These are phyloP conservation scores for Primulina eburnea DNA, from an alignment of 257 asterid genomes.

Conservation along the genomic window DNA sequence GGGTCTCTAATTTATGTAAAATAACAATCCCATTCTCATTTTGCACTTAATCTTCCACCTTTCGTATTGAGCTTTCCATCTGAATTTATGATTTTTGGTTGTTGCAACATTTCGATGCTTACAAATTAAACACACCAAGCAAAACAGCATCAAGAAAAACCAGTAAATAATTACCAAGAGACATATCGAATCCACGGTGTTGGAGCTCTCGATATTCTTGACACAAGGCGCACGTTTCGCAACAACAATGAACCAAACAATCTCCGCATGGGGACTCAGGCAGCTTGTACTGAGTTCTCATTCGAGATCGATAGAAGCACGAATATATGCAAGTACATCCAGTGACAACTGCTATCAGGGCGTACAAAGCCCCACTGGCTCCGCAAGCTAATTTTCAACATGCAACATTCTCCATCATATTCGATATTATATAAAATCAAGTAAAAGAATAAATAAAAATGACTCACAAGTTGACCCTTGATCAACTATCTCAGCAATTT, in stretches of 20 bases:
- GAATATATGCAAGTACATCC: constrained; percentile 41
- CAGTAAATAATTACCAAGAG: constrained; percentile 21
- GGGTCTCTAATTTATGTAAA: too few relatives aligned
- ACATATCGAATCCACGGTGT: constrained; percentile 47
- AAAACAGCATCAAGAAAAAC: too few relatives aligned
- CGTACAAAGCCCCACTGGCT: constrained; percentile 42
- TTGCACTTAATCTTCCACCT: too few relatives aligned
- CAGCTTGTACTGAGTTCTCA: constrained; percentile 38
- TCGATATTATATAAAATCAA: too few relatives aligned
- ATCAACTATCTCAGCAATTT: constrained; percentile 44
- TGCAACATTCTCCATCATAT: not conserved
- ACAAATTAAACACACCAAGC: too few relatives aligned
- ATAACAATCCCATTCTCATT: too few relatives aligned
- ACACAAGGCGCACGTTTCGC: constrained; percentile 45
- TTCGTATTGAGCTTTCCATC: too few relatives aligned
- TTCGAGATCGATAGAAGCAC: constrained; percentile 41
- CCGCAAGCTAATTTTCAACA: constrained; percentile 36
- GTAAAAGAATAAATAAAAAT: not conserved
- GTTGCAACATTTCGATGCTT: too few relatives aligned
- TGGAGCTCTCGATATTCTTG: constrained; percentile 55
- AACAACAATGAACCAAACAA: constrained; percentile 44
- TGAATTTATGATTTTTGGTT: too few relatives aligned
- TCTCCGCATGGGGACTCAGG: constrained; percentile 39
- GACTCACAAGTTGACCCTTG: constrained; percentile 51
- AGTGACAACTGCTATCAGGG: constrained; percentile 32